phyloP scores from a whole-genome alignment of 768 basidiomycete genomes.

The Scleroderma citrinum region DNA sequence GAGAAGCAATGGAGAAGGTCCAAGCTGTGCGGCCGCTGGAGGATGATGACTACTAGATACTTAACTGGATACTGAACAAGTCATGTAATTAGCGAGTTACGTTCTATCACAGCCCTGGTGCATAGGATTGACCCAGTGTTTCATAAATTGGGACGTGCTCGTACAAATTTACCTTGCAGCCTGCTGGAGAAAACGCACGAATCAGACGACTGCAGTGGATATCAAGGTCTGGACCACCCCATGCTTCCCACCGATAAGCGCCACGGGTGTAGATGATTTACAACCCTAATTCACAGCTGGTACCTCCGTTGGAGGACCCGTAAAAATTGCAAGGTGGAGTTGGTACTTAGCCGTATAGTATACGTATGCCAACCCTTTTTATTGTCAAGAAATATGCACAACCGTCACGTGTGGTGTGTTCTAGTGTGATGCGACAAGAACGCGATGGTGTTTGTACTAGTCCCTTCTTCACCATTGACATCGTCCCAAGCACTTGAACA shows the following conservation, averaged over 20 bases:
- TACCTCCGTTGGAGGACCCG: background rate
- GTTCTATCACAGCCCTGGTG: too few relatives aligned
- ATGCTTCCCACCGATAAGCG: background rate
- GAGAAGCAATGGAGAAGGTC: conserved; percentile 68
- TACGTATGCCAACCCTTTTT: background rate
- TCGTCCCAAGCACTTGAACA: too few relatives aligned
- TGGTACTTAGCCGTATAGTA: background rate
- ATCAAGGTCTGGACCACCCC: too few relatives aligned
- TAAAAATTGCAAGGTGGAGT: too few relatives aligned
- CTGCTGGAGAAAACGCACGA: too few relatives aligned
- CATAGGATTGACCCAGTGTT: too few relatives aligned
- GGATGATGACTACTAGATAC: conserved; percentile 27
- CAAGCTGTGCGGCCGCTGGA: conserved; percentile 48
- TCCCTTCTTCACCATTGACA: background rate
- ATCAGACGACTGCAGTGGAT: too few relatives aligned
- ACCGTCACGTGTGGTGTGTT: background rate
- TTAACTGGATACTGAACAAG: too few relatives aligned
- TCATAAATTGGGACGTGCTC: too few relatives aligned
- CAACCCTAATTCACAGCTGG: too few relatives aligned
- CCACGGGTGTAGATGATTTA: background rate
- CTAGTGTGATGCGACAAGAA: background rate
- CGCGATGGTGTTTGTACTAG: background rate
- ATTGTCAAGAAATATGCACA: background rate
- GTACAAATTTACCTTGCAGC: too few relatives aligned
- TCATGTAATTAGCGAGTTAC: too few relatives aligned